phyloP scores from a whole-genome alignment of 2,329 filamentous ascomycete genomes.

The Capronia americana region DNA sequence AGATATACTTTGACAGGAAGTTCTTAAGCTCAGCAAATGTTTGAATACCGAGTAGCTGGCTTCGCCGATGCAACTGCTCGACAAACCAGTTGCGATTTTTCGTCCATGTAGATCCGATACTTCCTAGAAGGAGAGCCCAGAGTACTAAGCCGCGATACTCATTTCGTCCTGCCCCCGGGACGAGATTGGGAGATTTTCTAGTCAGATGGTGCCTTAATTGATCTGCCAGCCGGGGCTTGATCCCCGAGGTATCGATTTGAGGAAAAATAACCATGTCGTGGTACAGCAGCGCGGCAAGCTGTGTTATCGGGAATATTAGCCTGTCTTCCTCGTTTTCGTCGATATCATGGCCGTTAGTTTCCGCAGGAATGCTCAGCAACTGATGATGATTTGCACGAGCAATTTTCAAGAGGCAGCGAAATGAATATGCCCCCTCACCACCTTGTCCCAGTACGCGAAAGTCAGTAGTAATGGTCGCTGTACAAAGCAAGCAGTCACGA shows the following conservation, averaged over 20 bases:
- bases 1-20: background rate
- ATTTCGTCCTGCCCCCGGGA: background rate
- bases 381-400: slow-evolving; percentile 13
- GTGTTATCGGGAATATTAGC: slow-evolving; percentile 7
- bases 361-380: slow-evolving; percentile 1
- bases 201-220: background rate
- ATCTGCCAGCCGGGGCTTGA: slow-evolving; percentile 6
- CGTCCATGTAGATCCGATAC: slow-evolving; percentile 12
- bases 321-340: slow-evolving; percentile 1
- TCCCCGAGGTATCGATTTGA: slow-evolving; percentile 7
- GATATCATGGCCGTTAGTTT: background rate
- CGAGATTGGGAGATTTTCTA: background rate
- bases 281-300: slow-evolving; percentile 6
- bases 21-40: slow-evolving; percentile 6
- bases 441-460: background rate
- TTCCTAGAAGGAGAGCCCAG: slow-evolving; percentile 13
- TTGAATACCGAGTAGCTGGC: background rate
- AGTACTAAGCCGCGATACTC: slow-evolving; percentile 3
- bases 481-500: slow-evolving; percentile 5
- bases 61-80: slow-evolving; percentile 9
- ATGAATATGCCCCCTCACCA: background rate
- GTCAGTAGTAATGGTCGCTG: slow-evolving; percentile 8
- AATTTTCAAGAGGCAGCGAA: background rate
- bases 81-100: slow-evolving; percentile 9
- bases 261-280: slow-evolving; percentile 16